These are phyloP conservation scores for Chrysosporium queenslandicum DNA, from an alignment of 2,329 filamentous ascomycete genomes.

Conservation along the genomic window DNA sequence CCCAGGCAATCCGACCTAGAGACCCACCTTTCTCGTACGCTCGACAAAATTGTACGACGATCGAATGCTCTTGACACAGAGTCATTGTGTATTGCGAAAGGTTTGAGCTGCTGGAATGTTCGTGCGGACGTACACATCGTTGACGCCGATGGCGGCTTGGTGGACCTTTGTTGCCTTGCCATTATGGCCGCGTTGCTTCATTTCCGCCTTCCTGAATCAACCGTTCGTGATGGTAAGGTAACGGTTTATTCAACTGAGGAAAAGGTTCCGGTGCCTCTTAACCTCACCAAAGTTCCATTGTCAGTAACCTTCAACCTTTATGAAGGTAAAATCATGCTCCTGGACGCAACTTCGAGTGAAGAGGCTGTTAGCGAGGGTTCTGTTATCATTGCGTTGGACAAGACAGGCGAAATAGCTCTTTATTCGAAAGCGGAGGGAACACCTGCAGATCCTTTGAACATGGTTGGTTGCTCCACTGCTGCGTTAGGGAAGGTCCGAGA, in stretches of 20 bases:
- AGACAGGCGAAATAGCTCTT: constrained; percentile 81
- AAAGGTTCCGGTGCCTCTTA: constrained; percentile 78
- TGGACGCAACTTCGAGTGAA: constrained; percentile 41
- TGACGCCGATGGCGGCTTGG: constrained; percentile 79
- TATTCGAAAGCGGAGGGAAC: constrained; percentile 81
- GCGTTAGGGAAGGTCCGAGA: constrained; percentile 73
- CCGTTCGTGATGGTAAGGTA: constrained; percentile 71
- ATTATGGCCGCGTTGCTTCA: constrained; percentile 81
- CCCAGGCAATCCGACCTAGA: constrained; percentile 76
- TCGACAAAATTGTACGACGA: constrained; percentile 89
- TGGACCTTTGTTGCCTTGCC: constrained; percentile 76
- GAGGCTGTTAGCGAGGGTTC: constrained; percentile 54
- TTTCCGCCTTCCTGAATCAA: constrained; percentile 82
- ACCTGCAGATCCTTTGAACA: constrained; percentile 64
- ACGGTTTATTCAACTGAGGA: constrained; percentile 77
- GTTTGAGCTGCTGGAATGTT: constrained; percentile 81
- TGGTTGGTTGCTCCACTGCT: constrained; percentile 65
- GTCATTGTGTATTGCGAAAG: constrained; percentile 85
- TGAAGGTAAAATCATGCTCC: constrained; percentile 34
- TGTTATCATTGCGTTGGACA: constrained; percentile 71
- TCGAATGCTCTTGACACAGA: constrained; percentile 91
- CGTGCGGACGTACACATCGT: constrained; percentile 87
- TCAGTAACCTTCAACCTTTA: constrained; percentile 87
- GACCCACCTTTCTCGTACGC: constrained; percentile 70
- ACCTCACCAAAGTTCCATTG: constrained; percentile 83